Evolutionary conservation across 164 flowering plant genomes (phyloP).

Genomic region (Nelumbo lutea): DNA sequence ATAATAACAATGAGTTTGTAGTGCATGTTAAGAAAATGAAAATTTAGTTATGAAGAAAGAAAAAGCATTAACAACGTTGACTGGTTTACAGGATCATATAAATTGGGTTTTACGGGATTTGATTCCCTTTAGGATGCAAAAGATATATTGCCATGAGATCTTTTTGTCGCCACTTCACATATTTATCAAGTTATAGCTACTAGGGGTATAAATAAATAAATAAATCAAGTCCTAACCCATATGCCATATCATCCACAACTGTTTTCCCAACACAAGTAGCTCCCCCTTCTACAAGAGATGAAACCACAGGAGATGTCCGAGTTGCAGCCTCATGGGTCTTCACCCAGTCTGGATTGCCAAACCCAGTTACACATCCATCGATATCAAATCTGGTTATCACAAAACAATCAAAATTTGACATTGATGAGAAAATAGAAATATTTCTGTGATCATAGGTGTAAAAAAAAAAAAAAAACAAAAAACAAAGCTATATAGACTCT

Average conservation of each 20-base stretch:
- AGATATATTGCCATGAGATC: too few relatives aligned
- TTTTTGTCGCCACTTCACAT: too few relatives aligned
- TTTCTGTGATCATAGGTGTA: background rate
- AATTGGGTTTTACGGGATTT: too few relatives aligned
- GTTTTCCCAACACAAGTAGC: conserved; percentile 89
- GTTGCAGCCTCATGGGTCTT: conserved; percentile 72
- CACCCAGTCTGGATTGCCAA: conserved; percentile 89
- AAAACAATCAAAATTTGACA: conserved; percentile 7
- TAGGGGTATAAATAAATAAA: too few relatives aligned
- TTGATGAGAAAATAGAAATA: background rate
- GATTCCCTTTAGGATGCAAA: too few relatives aligned
- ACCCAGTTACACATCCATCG: conserved; percentile 78
- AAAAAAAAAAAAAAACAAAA: conserved; percentile 6
- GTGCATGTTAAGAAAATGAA: too few relatives aligned
- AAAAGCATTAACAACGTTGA: too few relatives aligned
- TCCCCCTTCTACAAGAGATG: conserved; percentile 77
- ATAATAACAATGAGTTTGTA: too few relatives aligned
- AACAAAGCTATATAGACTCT: conserved; percentile 3
- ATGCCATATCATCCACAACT: conserved; percentile 76
- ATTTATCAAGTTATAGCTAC: too few relatives aligned
- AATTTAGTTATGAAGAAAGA: too few relatives aligned
- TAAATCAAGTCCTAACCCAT: conserved; percentile 37
- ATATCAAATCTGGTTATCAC: conserved; percentile 66
- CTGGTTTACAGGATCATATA: too few relatives aligned
- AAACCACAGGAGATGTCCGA: conserved; percentile 57